Conservation (phyloP, 345 rosid species). For the Eucalyptus microcorys region DNA sequence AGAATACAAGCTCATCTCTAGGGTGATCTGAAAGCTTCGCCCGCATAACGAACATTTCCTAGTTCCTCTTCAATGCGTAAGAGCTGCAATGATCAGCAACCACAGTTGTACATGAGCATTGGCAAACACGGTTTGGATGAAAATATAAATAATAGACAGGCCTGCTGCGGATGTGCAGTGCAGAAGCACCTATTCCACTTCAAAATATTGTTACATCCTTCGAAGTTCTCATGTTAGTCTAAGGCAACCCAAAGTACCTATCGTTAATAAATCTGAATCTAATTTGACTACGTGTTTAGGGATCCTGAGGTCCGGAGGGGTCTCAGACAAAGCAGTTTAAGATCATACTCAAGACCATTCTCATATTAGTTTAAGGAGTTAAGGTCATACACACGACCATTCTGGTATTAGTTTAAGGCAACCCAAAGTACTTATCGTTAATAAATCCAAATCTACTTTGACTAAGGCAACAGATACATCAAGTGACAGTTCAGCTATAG, state of each 20-base stretch:
- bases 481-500: background rate
- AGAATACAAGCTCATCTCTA: background rate
- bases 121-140: background rate
- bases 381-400: background rate
- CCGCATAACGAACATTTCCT: constrained; percentile 75
- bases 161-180: background rate
- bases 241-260: background rate
- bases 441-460: background rate
- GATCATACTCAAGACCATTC: no score
- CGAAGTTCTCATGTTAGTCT: background rate
- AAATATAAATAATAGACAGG: background rate
- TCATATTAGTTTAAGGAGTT: no score
- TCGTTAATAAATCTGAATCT: background rate
- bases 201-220: background rate
- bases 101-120: background rate
- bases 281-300: background rate
- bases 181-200: background rate
- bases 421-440: background rate
- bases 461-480: background rate
- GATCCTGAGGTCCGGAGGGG: fast-evolving
- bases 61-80: constrained; percentile 97
- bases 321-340: no score
- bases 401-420: background rate
- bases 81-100: constrained; percentile 42
- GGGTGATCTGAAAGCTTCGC: constrained; percentile 83